phyloP scores from a whole-genome alignment of 805 yeast species.

The Kluyveromyces nonfermentans region DNA sequence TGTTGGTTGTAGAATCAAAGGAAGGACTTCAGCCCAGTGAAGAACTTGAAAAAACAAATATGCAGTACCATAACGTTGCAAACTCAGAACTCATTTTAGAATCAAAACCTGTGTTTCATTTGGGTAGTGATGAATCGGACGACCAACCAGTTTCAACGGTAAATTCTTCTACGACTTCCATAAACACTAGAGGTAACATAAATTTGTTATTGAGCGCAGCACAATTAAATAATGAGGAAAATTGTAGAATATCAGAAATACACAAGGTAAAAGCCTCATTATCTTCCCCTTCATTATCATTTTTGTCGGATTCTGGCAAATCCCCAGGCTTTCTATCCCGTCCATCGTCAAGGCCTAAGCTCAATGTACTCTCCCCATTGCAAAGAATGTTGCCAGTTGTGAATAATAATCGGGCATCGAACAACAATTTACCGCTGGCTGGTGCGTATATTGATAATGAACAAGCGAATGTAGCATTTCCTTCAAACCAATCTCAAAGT shows the following conservation, averaged over 20 bases:
- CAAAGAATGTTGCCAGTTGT: constrained; percentile 51
- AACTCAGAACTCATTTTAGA: neutral
- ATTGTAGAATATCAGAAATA: neutral
- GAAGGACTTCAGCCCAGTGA: constrained; percentile 5
- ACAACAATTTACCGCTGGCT: neutral
- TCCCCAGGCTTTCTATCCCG: neutral
- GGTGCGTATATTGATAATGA: neutral
- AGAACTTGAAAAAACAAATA: neutral
- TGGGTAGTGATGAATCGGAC: constrained; percentile 2
- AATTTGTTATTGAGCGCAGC: constrained; percentile 2
- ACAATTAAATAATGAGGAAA: constrained; percentile 1
- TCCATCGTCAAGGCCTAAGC: constrained; percentile 10
- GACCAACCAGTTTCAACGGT: neutral
- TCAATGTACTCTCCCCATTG: constrained; percentile 39
- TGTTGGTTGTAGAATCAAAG: neutral
- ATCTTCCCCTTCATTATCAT: constrained; percentile 1
- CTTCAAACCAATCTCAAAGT: neutral
- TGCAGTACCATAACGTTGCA: neutral
- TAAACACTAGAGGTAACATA: neutral
- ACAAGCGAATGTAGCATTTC: neutral
- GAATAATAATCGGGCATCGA: neutral
- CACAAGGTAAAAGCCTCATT: neutral
- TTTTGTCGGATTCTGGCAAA: neutral
- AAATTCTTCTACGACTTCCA: neutral
- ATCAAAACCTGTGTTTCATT: constrained; percentile 3